phyloP scores from a whole-genome alignment of 345 rosid genomes.

The Lumnitzera littorea region DNA sequence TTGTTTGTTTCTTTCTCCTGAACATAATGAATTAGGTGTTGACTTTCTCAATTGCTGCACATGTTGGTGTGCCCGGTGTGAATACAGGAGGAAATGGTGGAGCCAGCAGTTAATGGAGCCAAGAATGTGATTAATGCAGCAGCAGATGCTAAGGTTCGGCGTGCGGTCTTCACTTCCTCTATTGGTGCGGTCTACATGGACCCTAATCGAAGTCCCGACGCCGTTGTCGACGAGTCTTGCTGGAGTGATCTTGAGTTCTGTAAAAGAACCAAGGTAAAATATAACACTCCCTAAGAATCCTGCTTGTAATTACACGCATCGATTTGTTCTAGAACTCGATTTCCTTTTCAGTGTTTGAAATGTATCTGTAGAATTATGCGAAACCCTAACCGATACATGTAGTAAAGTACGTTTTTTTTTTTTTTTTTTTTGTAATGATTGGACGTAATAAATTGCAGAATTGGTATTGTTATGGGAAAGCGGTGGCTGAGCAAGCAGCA shows the following conservation, averaged over 20 bases:
- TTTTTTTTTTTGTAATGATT: not conserved
- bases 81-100: slow-evolving; percentile 84
- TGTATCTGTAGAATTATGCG: not conserved
- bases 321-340: no score
- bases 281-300: no score
- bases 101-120: slow-evolving; percentile 82
- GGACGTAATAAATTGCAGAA: slow-evolving; percentile 33
- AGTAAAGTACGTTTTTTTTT: not conserved
- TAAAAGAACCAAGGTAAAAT: slow-evolving; percentile 64
- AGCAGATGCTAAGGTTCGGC: slow-evolving; percentile 67
- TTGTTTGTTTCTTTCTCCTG: no score
- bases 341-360: no score
- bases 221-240: slow-evolving; percentile 71
- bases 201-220: slow-evolving; percentile 69
- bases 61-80: no score
- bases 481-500: slow-evolving; percentile 82
- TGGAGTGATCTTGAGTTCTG: slow-evolving; percentile 96
- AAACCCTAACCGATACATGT: not conserved
- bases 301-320: no score
- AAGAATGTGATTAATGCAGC: slow-evolving; percentile 73
- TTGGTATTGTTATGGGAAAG: slow-evolving; percentile 91
- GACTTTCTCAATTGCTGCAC: not conserved
- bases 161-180: slow-evolving; percentile 81
- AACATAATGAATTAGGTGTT: not conserved
- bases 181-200: slow-evolving; percentile 91